Evolutionary conservation across 2,329 filamentous ascomycete genomes (phyloP), one percentile per base, ranked within the genome.

Genomic region (Talaromyces rugulosus): DNA sequence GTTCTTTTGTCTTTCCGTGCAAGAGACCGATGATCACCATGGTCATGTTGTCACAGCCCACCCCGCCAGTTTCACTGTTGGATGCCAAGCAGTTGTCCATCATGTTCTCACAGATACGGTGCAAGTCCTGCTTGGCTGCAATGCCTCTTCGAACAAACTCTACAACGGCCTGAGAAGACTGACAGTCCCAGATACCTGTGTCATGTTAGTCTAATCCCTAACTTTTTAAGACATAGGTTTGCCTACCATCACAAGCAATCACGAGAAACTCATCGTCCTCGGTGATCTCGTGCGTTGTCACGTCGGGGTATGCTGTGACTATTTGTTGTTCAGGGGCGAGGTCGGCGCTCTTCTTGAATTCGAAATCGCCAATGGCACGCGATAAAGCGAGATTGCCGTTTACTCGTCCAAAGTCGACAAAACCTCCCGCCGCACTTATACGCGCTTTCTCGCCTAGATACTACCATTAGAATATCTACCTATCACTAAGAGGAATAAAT

Each of bases 41-140:
- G 69, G 95, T 99, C 95, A 99, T 99, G 83, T 99, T 99, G 82
- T 99, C 95, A 77, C 95, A 99, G 65, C 95, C 95, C 65, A 99
- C 94, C 66, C 95, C 95, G 60, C 95, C 95, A 34, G 94, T 97
- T 80, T 99, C 95, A 68, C 93, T 96, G 85, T 96, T 98, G 64
- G 93, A 96, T 47, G 95, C 93, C 67, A 99, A 84, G 75, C 95
- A 99, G 82, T 98, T 99, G 82, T 99, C 94, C 95, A 99, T 99
- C 92, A 99, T 96, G 81, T 99, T 99, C 80, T 99, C 95, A 78
- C 94, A 98, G 72, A 99, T 98, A 75, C 91, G 90, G 61, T 93
- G 88, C 58, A 99, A 85, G 56, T 96, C 90, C 80, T 99, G 95
- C 82, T 96, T 96, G 58, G 93, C 93, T 56, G 92, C 94, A 76